Percentiles rank a stretch among this genome's conserved stretches.
Conservation (phyloP, 352 stramenopile species). For the Phytopythium chamaehyphon region DNA sequence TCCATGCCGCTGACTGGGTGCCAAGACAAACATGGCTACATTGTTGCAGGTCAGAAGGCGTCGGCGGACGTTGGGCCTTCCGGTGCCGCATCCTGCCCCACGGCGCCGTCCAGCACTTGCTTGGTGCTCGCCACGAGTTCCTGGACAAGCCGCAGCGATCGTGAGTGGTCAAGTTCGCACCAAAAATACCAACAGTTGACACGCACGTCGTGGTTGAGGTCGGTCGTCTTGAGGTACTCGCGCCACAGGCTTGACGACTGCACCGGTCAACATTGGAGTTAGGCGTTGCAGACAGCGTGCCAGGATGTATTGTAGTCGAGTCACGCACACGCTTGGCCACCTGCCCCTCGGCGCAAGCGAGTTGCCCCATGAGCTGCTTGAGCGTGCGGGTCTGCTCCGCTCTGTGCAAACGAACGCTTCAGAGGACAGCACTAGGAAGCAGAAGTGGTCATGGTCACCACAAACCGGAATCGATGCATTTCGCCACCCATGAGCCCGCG, state of each 20-base stretch:
- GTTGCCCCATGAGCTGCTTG: conserved; percentile 47
- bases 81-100: background rate
- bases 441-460: no score
- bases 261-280: background rate
- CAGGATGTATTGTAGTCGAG: background rate
- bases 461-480: conserved; percentile 51
- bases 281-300: background rate
- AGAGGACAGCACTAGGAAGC: background rate
- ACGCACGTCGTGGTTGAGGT: conserved; percentile 25
- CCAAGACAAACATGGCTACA: no score
- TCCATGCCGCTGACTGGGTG: no score
- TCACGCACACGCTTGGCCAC: conserved; percentile 45
- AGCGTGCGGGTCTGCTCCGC: conserved; percentile 32
- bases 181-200: background rate
- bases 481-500: conserved; percentile 60
- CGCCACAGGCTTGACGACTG: conserved; percentile 45
- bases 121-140: conserved; percentile 1
- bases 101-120: background rate
- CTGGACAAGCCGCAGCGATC: background rate
- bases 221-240: conserved; percentile 40
- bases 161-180: background rate
- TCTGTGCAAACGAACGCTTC: conserved; percentile 8
- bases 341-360: conserved; percentile 56
- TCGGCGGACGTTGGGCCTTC: no score
- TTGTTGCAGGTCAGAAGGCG: no score